A percentile compares a stretch with the other conserved stretches of the same genome.
Conservation (phyloP, 2,329 filamentous ascomycete species). For the Aspergillus amoenus region DNA sequence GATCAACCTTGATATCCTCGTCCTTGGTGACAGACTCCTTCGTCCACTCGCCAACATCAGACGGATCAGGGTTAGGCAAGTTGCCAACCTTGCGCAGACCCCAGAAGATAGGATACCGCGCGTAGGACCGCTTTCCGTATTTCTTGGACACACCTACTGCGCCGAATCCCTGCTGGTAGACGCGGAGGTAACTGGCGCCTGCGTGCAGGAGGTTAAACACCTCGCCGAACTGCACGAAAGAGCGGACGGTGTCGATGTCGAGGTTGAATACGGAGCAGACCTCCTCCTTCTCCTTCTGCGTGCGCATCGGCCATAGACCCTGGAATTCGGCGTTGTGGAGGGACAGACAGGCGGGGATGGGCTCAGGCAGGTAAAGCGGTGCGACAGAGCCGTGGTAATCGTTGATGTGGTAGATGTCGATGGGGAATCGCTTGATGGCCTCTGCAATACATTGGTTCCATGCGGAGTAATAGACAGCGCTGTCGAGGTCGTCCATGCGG, state of each 20-base stretch:
- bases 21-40: conserved; percentile 40
- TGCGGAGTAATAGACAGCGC: conserved; percentile 67
- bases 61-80: conserved; percentile 65
- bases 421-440: conserved; percentile 60
- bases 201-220: conserved; percentile 69
- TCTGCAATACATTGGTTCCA: conserved; percentile 71
- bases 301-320: conserved; percentile 67
- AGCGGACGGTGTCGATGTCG: conserved; percentile 54
- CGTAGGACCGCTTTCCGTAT: conserved; percentile 68
- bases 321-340: conserved; percentile 71
- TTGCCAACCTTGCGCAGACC: conserved; percentile 63
- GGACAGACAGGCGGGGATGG: conserved; percentile 62
- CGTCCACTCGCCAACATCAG: conserved; percentile 40
- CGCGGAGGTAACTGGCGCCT: conserved; percentile 63
- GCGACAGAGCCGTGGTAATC: conserved; percentile 65
- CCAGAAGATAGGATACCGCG: conserved; percentile 70
- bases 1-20: too few relatives aligned
- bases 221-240: conserved; percentile 67
- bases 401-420: conserved; percentile 67
- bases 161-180: conserved; percentile 67
- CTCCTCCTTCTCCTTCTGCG: conserved; percentile 60
- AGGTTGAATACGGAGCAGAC: conserved; percentile 66
- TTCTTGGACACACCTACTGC: conserved; percentile 68
- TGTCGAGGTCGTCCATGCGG: conserved; percentile 68
- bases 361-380: conserved; percentile 62